A percentile compares a stretch with the other conserved stretches of the same genome.
Conservation (phyloP, 2,329 filamentous ascomycete species). For the Phyllosticta citriasiana region DNA sequence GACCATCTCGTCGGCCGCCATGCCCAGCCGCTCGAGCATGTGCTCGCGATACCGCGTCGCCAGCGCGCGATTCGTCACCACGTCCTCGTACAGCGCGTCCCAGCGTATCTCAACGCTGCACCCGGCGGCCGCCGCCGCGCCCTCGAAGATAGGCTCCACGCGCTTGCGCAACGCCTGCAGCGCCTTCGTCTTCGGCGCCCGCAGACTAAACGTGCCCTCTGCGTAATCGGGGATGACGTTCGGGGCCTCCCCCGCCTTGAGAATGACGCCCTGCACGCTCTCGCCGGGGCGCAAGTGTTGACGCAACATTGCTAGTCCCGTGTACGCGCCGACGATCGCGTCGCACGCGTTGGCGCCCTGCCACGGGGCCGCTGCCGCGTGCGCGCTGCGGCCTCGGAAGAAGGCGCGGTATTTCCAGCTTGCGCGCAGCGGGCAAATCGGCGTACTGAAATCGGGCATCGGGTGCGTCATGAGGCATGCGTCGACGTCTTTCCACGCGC, state of each 20-base stretch:
- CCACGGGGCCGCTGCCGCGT: constrained; percentile 27
- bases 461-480: constrained; percentile 21
- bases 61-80: constrained; percentile 3
- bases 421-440: constrained; percentile 40
- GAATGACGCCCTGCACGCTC: constrained; percentile 26
- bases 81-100: constrained; percentile 8
- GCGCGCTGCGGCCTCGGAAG: constrained; percentile 35
- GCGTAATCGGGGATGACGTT: constrained; percentile 33
- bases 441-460: constrained; percentile 35
- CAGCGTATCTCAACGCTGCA: constrained; percentile 1
- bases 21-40: not conserved
- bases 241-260: constrained; percentile 20
- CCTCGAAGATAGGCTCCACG: constrained; percentile 36
- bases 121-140: constrained; percentile 41
- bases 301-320: constrained; percentile 25
- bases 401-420: constrained; percentile 16
- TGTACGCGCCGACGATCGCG: constrained; percentile 14
- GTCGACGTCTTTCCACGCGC: constrained; percentile 32
- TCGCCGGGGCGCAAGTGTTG: constrained; percentile 32
- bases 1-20: not conserved
- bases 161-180: constrained; percentile 22
- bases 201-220: constrained; percentile 27
- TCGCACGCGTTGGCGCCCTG: constrained; percentile 21
- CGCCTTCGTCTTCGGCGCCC: constrained; percentile 19
- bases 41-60: not conserved